Conservation (phyloP, 345 rosid genomes). For the Lepidium aucheri region DNA sequence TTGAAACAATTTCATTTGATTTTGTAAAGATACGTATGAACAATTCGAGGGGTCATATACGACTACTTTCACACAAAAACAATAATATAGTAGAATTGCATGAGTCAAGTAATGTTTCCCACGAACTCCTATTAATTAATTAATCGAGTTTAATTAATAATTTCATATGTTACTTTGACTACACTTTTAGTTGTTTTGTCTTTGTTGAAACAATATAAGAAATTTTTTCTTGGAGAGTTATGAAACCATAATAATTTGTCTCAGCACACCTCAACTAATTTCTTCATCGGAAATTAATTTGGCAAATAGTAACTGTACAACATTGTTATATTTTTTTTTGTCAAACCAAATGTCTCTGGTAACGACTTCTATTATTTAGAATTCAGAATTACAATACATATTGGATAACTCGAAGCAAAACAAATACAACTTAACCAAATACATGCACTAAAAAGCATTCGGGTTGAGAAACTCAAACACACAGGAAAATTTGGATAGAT, state of each 20-base stretch:
- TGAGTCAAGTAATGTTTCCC: slow-evolving; percentile 5
- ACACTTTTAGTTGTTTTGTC: background rate
- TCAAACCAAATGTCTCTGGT: too few relatives aligned
- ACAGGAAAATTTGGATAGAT: too few relatives aligned
- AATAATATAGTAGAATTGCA: background rate
- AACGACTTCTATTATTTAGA: too few relatives aligned
- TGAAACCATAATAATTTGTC: background rate
- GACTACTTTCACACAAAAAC: background rate
- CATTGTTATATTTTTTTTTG: background rate
- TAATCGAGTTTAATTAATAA: background rate
- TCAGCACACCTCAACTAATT: too few relatives aligned
- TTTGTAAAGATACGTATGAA: slow-evolving; percentile 11
- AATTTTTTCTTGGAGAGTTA: background rate
- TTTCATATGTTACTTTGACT: background rate
- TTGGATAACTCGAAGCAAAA: too few relatives aligned
- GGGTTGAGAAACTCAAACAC: too few relatives aligned
- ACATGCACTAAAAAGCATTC: too few relatives aligned
- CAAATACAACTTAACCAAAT: too few relatives aligned
- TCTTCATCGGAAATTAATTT: background rate
- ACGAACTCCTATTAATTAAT: background rate
- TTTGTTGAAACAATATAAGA: background rate
- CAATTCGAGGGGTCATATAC: background rate
- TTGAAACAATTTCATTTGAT: slow-evolving; percentile 5
- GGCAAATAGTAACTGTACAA: background rate
- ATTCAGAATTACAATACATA: too few relatives aligned